Base-by-base conservation (phyloP, 441 rosid genomes). In the Macaranga tanarius region DNA sequence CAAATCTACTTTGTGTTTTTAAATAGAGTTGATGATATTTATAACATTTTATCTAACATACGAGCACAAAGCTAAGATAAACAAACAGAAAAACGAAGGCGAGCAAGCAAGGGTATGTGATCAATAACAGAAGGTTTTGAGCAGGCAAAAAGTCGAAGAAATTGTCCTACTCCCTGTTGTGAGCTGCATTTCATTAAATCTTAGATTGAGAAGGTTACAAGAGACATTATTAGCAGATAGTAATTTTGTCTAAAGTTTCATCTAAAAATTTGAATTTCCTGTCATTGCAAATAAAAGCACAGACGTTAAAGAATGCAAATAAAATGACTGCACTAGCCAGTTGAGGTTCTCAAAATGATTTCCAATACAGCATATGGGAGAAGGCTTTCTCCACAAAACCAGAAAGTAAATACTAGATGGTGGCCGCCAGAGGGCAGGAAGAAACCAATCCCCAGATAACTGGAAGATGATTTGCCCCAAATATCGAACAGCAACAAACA, bases 261-360 rank as follows among this genome's bases (percentile, higher is more conserved):
- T 48, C 44, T 48, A 28, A 38, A 50, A 57, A 73, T 44, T 8
- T 34, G 15, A 22, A 74, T 34, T 28, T 58, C 34, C 26, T 7
- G 56, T 60, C 57, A 61, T 44, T 50, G 67, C 66, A 42, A 66
- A 64, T 10, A 28, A 25, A 22, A 34, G 74, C 3, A 70, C 44
- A 25, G 20, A 64, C 5, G 20, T 13, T 1, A 26, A 57, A 42
- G 16, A 40, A 47, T 19, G 64, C 56, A 45, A 12, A 31, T 20
- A 75, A 62, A 47, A 28, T 15, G 40, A 61, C 45, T 20, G 50
- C 69, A 28, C 70, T 42, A 12, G 65, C 74, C 47, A 48, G 54
- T 20, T 67, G 34, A 25, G 52, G 59, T 38, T 59, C 67, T 65
- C 73, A 31, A 75, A 69, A 64, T 40, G 65, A 25, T 75, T 26